Conservation (phyloP, 2,329 filamentous ascomycete genomes). For the Pseudofabraea citricarpa region DNA sequence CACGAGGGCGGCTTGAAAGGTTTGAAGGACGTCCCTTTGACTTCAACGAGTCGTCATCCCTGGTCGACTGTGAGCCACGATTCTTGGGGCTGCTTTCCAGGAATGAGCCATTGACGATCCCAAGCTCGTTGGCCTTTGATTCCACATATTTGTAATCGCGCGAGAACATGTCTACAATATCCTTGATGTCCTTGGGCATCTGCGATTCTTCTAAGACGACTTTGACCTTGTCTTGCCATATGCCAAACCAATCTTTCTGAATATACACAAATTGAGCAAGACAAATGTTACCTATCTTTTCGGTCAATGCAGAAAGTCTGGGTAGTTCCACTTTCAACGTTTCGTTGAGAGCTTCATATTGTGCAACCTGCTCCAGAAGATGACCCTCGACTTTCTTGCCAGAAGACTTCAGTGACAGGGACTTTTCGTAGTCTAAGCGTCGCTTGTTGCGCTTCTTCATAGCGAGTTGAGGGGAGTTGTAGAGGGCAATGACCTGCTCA, state of each 20-base stretch:
- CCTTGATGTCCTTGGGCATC: constrained; percentile 60
- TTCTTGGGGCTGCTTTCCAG: constrained; percentile 23
- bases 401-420: constrained; percentile 68
- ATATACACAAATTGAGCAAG: constrained; percentile 80
- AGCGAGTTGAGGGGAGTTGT: constrained; percentile 77
- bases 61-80: constrained; percentile 33
- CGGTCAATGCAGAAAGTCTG: constrained; percentile 74
- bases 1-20: constrained; percentile 42
- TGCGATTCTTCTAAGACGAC: constrained; percentile 63
- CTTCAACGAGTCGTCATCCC: constrained; percentile 29
- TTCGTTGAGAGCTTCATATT: constrained; percentile 81
- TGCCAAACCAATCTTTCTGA: constrained; percentile 75
- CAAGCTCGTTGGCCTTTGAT: constrained; percentile 63
- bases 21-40: constrained; percentile 25
- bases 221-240: constrained; percentile 80
- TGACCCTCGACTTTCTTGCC: constrained; percentile 87
- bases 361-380: constrained; percentile 75
- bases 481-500: constrained; percentile 70
- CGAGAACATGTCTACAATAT: constrained; percentile 74
- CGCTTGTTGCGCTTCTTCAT: constrained; percentile 95
- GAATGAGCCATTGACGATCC: constrained; percentile 72
- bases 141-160: constrained; percentile 75
- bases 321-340: constrained; percentile 90
- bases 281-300: constrained; percentile 77
- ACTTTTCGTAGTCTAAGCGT: constrained; percentile 83